Conservation (phyloP, 192 early-diverging fungal species). For the Pecoramyces ruminantium region DNA sequence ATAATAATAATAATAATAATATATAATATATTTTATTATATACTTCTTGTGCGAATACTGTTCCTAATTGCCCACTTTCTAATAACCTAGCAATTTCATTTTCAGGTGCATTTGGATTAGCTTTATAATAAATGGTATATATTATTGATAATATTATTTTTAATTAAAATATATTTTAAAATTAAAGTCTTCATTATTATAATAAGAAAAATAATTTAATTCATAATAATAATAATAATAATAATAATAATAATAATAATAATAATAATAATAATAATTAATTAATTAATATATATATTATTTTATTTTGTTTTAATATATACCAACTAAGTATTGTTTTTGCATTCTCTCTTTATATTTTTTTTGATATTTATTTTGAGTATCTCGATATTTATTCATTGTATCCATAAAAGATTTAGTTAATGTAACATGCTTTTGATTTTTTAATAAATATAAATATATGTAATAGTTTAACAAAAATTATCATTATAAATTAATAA, state of each 20-base stretch:
- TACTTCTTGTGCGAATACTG: slow-evolving; percentile 71
- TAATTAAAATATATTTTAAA: neutral
- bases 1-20: neutral
- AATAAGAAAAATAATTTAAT: neutral
- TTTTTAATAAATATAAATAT: too few species aligned
- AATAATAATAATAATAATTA: too few species aligned
- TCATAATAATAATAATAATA: neutral
- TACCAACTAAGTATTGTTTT: slow-evolving; percentile 69
- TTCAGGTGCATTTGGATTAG: slow-evolving; percentile 59
- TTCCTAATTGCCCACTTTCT: slow-evolving; percentile 38
- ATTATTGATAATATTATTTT: neutral
- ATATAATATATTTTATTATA: neutral
- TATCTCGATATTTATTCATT: slow-evolving; percentile 58
- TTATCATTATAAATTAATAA: too few species aligned
- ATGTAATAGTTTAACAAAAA: too few species aligned
- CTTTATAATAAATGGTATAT: slow-evolving; percentile 12
- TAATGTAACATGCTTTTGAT: slow-evolving; percentile 13
- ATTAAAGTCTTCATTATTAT: neutral
- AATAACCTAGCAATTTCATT: slow-evolving; percentile 39
- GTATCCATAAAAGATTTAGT: slow-evolving; percentile 43
- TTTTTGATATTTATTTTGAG: slow-evolving; percentile 61
- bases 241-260: neutral
- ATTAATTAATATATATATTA: too few species aligned
- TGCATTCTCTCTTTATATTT: slow-evolving; percentile 73
- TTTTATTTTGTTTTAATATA: neutral